Conservation (phyloP, 202 grass and related monocot species). For the Dendrocalamus latiflorus region DNA sequence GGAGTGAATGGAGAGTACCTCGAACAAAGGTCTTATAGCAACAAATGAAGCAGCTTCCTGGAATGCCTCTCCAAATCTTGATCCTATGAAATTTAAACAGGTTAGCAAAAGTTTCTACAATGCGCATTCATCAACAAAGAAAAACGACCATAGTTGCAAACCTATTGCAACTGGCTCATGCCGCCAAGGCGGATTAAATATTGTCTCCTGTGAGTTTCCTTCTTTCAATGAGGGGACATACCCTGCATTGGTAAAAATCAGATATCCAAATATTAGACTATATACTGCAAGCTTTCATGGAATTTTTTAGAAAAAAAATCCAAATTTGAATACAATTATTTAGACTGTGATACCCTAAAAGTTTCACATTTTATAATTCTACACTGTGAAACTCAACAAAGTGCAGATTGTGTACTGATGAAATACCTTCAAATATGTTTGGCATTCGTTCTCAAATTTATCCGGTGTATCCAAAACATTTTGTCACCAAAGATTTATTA, state of each 20-base stretch:
- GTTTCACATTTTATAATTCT: not conserved
- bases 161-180: constrained; percentile 82
- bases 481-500: not conserved
- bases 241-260: too few relatives aligned
- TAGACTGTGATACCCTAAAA: not conserved
- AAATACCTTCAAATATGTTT: not conserved
- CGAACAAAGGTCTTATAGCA: constrained; percentile 69
- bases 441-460: not conserved
- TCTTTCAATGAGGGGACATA: too few relatives aligned
- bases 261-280: too few relatives aligned
- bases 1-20: constrained; percentile 42
- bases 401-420: not conserved
- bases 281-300: too few relatives aligned
- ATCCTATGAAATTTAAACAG: constrained; percentile 40
- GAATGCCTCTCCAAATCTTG: constrained; percentile 94
- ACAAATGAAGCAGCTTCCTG: constrained; percentile 89
- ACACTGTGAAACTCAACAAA: not conserved
- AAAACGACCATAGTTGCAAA: constrained; percentile 20
- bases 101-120: not conserved
- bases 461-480: constrained; percentile 2
- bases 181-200: constrained; percentile 84
- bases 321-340: not conserved
- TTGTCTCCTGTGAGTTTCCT: too few relatives aligned
- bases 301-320: not conserved
- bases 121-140: not conserved